Base-by-base conservation (phyloP, 2,329 filamentous ascomycete species). In the Orbilia javanica region DNA sequence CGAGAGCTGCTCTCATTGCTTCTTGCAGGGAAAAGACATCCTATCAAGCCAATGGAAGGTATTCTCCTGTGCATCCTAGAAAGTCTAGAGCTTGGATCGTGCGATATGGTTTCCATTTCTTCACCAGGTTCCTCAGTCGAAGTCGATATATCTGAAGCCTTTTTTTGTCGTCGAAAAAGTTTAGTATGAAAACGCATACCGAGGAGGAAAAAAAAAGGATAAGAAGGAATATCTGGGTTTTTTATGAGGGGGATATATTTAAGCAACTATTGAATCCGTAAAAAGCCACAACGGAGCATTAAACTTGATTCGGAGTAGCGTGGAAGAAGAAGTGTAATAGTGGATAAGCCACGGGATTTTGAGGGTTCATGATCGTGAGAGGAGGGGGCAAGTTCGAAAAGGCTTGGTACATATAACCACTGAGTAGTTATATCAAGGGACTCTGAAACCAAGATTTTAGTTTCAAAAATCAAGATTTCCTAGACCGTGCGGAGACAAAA, bases 121-220 rank as follows among this genome's bases (percentile, higher is more conserved):
- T 46, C 57, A 15, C 48, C 36, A 39, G 22, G 34, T 2, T 57
- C 29, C 13, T 27, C 15, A 13, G 52, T 36, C 36, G 55, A 60
- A 20, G 55, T 57, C n/a, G 62, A 66, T 34, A 29, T 42, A 8
- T 70, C 65, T 15, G 57, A 65, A 29, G 48, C 66, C 73, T 77
- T 77, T 57, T 68, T 69, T 22, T 13, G 72, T 39, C 65, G 73
- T 71, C 60, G 73, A 36, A 77, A 77, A 29, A 77, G 10, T 62
- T 77, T 77, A 71, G 73, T 71, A 77, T 39, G 25, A 50, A 52
- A 46, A 36, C 25, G 50, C 73, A 77, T 77, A 53, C 27, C 20
- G 48, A 42, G 42, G 48, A 52, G 48, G 53, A 55, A 67, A 57
- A 18, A 44, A 31, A 57, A 60, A 66, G 55, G 42, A 22, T 29